Percentiles rank a stretch among this genome's conserved stretches.
These are phyloP conservation scores for Bathelium albidoporum DNA, from an alignment of 495 filamentous ascomycete species.

Conservation along the genomic window DNA sequence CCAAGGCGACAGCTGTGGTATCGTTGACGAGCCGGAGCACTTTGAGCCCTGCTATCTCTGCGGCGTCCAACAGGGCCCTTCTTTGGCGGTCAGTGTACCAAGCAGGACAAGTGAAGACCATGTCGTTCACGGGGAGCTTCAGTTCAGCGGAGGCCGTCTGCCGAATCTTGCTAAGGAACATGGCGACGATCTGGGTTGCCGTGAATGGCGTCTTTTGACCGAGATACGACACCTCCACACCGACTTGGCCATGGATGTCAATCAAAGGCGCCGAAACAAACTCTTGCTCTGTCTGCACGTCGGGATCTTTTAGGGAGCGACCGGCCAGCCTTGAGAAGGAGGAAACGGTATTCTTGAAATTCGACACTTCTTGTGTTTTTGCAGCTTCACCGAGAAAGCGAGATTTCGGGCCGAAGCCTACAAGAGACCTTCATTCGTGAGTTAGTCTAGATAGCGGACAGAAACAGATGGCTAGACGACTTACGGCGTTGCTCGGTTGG, in stretches of 20 bases:
- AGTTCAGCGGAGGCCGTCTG: conserved; percentile 77
- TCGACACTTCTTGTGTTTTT: conserved; percentile 98
- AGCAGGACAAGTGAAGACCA: conserved; percentile 86
- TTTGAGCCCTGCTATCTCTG: conserved; percentile 91
- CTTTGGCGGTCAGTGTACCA: conserved; percentile 98
- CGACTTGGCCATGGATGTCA: conserved; percentile 87
- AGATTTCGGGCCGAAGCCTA: conserved; percentile 87
- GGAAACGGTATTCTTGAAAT: conserved; percentile 95
- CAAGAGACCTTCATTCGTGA: conserved; percentile 60
- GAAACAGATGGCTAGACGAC: conserved; percentile 28
- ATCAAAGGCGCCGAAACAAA: conserved; percentile 80
- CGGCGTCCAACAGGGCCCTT: conserved; percentile 77
- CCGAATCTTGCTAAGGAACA: conserved; percentile 93
- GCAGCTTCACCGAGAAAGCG: conserved; percentile 89
- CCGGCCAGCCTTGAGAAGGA: conserved; percentile 88
- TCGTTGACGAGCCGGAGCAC: conserved; percentile 93
- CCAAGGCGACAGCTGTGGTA: conserved; percentile 90
- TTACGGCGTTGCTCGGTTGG: conserved; percentile 96
- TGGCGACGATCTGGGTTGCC: conserved; percentile 80
- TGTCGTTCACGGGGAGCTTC: conserved; percentile 84
- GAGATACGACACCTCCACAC: conserved; percentile 87
- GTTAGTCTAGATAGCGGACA: conserved; percentile 14
- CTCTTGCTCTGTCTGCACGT: conserved; percentile 82
- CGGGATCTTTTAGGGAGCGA: conserved; percentile 75
- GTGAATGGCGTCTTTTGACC: conserved; percentile 92